Evolutionary conservation across 768 basidiomycete genomes (phyloP), one percentile per base, ranked within the genome.

Genomic region (Tylopilus sp.): DNA sequence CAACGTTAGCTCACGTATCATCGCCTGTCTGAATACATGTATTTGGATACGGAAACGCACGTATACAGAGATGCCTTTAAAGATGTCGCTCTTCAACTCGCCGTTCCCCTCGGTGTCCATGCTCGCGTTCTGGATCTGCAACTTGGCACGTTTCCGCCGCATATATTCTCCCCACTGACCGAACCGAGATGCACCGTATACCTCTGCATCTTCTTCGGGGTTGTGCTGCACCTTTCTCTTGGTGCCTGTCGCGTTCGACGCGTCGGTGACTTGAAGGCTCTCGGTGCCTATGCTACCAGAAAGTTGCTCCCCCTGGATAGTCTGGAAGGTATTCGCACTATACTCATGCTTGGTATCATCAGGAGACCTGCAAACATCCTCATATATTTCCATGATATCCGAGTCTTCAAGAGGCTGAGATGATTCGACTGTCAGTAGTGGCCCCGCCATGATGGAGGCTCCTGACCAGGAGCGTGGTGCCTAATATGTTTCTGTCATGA

Each of bases 151-250:
- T 72, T 98, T 98, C 54, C 93, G 78, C 3, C 77, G 71, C 91
- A 97, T 92, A 64, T 97, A 98, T 63, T 94, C 86, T 1, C 88
- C 89, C 56, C 84, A 91, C 1, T 82, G 83, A 14, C 91, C 93
- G 66, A 95, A 98, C 31, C 76, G 80, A 28, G 87, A 82, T 3
- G 88, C 81, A 0, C 87, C 90, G 65, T 95, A 97, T 10, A 81
- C 77, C 22, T 77, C 74, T 11, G 75, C 71, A 46, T 77, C 72
- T 14, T 69, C 67, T 28, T 71, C 67, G 2, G 55, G 41, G 16
- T 45, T 30, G 16, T 58, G 3, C 17, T 58, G 56, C 11, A 30
- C 42, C 29, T 64, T 67, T 52, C 65, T 46, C 46, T 61, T 65
- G 6, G 57, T 57, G 22, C 42, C 38, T 21, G 56, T 38, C 25